phyloP scores from a whole-genome alignment of 2,329 filamentous ascomycete genomes.

The Pestalotiopsis sp. region DNA sequence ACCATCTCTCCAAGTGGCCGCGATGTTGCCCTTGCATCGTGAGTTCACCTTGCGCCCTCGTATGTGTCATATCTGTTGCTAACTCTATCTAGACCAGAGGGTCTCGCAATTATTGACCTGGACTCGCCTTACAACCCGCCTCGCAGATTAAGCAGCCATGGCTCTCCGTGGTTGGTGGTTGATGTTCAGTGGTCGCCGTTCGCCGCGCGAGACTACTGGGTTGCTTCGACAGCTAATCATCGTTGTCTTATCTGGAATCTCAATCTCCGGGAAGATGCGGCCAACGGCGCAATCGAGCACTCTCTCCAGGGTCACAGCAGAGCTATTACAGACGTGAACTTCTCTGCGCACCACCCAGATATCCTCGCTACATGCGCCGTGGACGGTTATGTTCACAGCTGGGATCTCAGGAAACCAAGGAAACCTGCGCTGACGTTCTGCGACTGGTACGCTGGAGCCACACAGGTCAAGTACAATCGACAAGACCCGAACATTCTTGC shows the following conservation, averaged over 20 bases:
- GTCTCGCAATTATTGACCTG: slow-evolving; percentile 87
- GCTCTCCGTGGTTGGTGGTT: slow-evolving; percentile 90
- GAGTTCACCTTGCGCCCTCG: slow-evolving; percentile 46
- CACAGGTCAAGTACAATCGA: slow-evolving; percentile 93
- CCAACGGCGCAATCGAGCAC: slow-evolving; percentile 74
- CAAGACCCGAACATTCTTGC: slow-evolving; percentile 85
- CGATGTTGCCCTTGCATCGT: slow-evolving; percentile 87
- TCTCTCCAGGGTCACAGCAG: slow-evolving; percentile 83
- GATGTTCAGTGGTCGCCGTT: slow-evolving; percentile 98
- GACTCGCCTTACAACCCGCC: slow-evolving; percentile 88
- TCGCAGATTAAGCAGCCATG: slow-evolving; percentile 77
- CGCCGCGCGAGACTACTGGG: slow-evolving; percentile 86
- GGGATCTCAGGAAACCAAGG: slow-evolving; percentile 78
- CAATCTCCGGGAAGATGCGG: slow-evolving; percentile 74
- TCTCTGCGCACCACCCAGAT: slow-evolving; percentile 90
- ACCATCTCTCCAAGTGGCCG: slow-evolving; percentile 90
- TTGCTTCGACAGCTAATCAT: slow-evolving; percentile 92
- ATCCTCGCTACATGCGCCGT: slow-evolving; percentile 88
- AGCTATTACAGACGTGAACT: slow-evolving; percentile 95
- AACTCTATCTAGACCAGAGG: slow-evolving; percentile 64
- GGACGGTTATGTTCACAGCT: slow-evolving; percentile 90
- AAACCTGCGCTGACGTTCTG: slow-evolving; percentile 80
- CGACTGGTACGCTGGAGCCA: slow-evolving; percentile 91
- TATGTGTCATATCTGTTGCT: neutral
- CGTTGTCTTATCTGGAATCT: slow-evolving; percentile 94